These are phyloP conservation scores for Mycena venus DNA, from an alignment of 768 basidiomycete genomes.

Conservation along the genomic window DNA sequence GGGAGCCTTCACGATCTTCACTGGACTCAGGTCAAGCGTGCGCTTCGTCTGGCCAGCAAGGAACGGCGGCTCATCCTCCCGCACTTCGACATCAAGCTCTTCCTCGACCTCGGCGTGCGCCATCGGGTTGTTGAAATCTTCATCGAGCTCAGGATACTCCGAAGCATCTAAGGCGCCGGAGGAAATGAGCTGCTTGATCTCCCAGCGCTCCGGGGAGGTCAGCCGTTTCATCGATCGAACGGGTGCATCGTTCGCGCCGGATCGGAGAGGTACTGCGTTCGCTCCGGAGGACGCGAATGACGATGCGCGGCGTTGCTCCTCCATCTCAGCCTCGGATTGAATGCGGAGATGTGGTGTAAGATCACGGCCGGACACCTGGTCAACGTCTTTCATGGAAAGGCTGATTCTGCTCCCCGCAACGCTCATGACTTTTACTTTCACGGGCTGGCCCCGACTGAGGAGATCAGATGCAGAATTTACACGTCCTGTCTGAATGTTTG, in stretches of 20 bases:
- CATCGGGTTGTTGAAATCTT: conserved; percentile 82
- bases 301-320: conserved; percentile 78
- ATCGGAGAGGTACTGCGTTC: conserved; percentile 85
- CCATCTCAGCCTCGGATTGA: conserved; percentile 93
- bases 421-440: conserved; percentile 98
- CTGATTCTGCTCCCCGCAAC: conserved; percentile 85
- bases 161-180: conserved; percentile 93
- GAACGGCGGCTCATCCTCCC: conserved; percentile 97
- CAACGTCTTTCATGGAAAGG: conserved; percentile 98
- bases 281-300: conserved; percentile 82
- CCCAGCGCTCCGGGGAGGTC: conserved; percentile 98
- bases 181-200: conserved; percentile 98
- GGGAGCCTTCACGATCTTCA: conserved; percentile 98
- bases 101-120: conserved; percentile 92
- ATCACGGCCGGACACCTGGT: conserved; percentile 90
- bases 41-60: conserved; percentile 96
- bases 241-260: conserved; percentile 63
- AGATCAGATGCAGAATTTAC: conserved; percentile 91
- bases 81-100: conserved; percentile 96
- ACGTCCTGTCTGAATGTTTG: conserved; percentile 89
- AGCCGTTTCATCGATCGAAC: conserved; percentile 89
- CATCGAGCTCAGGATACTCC: conserved; percentile 94
- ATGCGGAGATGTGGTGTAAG: conserved; percentile 95
- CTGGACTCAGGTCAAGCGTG: conserved; percentile 94
- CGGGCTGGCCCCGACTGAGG: conserved; percentile 84